These are phyloP conservation scores for Ophiostoma sp. DNA, from an alignment of 2,329 filamentous ascomycete species.

Conservation along the genomic window DNA sequence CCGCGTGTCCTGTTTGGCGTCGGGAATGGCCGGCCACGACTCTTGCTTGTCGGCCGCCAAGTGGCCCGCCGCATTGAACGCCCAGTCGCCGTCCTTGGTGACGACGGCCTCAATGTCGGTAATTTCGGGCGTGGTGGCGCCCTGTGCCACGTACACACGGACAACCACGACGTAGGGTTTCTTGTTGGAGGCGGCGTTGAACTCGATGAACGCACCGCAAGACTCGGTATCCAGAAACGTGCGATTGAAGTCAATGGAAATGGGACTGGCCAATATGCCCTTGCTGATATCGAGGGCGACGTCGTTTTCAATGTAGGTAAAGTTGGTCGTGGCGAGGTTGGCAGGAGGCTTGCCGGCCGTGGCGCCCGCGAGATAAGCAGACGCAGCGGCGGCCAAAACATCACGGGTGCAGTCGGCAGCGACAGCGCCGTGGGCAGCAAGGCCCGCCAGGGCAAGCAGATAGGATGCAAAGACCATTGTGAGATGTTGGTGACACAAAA, in stretches of 20 bases:
- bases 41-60: constrained; percentile 25
- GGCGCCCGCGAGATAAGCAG: constrained; percentile 32
- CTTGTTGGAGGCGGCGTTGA: constrained; percentile 27
- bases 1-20: constrained; percentile 29
- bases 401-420: constrained; percentile 32
- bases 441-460: not conserved
- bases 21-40: constrained; percentile 28
- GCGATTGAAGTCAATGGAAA: constrained; percentile 33
- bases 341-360: constrained; percentile 28
- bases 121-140: constrained; percentile 20
- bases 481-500: not conserved
- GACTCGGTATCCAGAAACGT: constrained; percentile 31
- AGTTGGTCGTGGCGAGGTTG: constrained; percentile 23
- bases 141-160: constrained; percentile 26
- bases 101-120: constrained; percentile 25
- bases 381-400: constrained; percentile 29
- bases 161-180: constrained; percentile 31
- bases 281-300: constrained; percentile 29
- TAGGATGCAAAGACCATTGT: not conserved
- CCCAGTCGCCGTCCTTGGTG: constrained; percentile 28
- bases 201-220: constrained; percentile 32
- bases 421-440: constrained; percentile 11
- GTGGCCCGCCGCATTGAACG: constrained; percentile 27
- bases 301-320: constrained; percentile 34
- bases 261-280: constrained; percentile 30